Base-by-base conservation (phyloP, 371 early-diverging fungal genomes). In the Neoconidiobolus thromboides region DNA sequence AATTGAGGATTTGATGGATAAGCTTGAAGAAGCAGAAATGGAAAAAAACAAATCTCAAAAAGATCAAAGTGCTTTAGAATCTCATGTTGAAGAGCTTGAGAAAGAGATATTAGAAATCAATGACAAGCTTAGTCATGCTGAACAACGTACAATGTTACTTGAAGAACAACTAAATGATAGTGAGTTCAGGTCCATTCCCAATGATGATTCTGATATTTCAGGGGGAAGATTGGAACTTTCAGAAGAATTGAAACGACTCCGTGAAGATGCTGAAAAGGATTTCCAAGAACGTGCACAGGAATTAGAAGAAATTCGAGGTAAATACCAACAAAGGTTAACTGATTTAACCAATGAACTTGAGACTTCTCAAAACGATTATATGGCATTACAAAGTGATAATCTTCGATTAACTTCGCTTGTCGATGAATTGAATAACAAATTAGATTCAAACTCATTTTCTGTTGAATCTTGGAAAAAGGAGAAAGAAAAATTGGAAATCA, bases 261-360 rank as follows among this genome's bases (percentile, higher is more conserved):
- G 75, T 47, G 86, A 87, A 52, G 71, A 82, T 54, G 76, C 84
- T 60, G 72, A 76, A 55, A 71, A 75, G 26, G 89, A 90, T 50
- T 62, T 81, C 41, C 82, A 82, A 48, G 88, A 87, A 52, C 77
- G 78, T 39, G 85, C 81, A 44, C 68, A 63, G 39, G 69, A 73
- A 1, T 70, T 87, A 12, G 89, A 82, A 39, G 69, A 67, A 51
- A 67, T 76, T 61, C 73, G 78, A 4, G 69, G 68, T 46, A 87
- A 83, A 69, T 89, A 85, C 69, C 85, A 86, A 61, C 78, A 74
- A 55, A 86, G 90, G 72, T 68, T 87, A 41, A 82, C 83, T 57
- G 76, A 79, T 42, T 74, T 88, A 43, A 72, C 80, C 51, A 65
- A 72, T 1, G 91, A 89, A 65, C 71, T 90, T 12, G 91, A 91